phyloP scores from a whole-genome alignment of 805 yeast genomes.

The Wickerhamiella sergipiensis region DNA sequence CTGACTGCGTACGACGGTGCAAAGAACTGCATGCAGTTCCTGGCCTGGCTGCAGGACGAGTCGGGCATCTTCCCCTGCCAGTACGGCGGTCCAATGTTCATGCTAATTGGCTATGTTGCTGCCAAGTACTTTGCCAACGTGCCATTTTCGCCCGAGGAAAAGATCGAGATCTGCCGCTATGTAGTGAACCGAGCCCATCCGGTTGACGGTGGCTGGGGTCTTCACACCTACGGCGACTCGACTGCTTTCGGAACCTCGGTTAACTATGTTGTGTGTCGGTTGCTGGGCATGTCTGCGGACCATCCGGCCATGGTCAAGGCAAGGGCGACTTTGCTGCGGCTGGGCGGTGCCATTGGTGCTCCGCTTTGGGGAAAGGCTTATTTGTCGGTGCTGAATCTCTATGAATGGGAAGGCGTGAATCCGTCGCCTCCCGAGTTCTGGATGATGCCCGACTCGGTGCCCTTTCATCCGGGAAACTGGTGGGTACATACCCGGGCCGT shows the following conservation, averaged over 20 bases:
- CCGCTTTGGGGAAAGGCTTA: constrained; percentile 99
- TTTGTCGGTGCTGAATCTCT: constrained; percentile 66
- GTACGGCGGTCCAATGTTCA: constrained; percentile 96
- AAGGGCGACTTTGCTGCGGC: constrained; percentile 44
- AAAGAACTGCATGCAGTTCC: constrained; percentile 58
- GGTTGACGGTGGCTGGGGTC: constrained; percentile 99
- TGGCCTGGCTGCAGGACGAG: constrained; percentile 53
- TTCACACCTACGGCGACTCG: constrained; percentile 81
- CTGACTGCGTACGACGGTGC: constrained; percentile 33
- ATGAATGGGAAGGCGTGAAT: constrained; percentile 92
- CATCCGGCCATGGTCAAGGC: constrained; percentile 76
- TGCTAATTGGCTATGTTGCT: constrained; percentile 79
- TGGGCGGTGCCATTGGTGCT: constrained; percentile 81
- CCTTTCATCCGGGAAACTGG: constrained; percentile 93
- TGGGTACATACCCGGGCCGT: constrained; percentile 98
- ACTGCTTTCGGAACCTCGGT: constrained; percentile 91
- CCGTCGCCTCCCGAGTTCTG: constrained; percentile 97
- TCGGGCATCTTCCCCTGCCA: constrained; percentile 86
- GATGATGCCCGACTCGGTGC: constrained; percentile 66
- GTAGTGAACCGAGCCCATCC: constrained; percentile 89
- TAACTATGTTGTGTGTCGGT: constrained; percentile 68
- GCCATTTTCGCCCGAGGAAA: constrained; percentile 51
- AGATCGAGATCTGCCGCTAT: constrained; percentile 65
- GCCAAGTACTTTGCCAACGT: constrained; percentile 57
- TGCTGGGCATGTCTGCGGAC: constrained; percentile 58